Base-by-base conservation (phyloP, 371 early-diverging fungal genomes). In the Blakeslea trispora region DNA sequence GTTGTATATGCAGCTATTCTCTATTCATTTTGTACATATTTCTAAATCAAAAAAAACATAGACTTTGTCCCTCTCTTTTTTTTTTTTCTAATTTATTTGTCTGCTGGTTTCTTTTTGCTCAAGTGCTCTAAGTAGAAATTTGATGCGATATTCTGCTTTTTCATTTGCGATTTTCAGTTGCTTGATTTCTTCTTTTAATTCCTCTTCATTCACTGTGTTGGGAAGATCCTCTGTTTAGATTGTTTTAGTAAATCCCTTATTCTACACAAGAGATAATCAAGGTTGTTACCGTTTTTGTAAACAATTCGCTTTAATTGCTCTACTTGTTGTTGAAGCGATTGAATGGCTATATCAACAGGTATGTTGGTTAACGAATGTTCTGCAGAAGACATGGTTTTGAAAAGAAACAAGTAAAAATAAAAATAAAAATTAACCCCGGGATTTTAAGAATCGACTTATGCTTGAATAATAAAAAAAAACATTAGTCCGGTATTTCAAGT, bases 121-220 rank as follows among this genome's bases (percentile, higher is more conserved):
- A 28, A 75, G 58, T 14, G 75, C 49, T 23, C 69, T 61, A 50
- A 75, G 63, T 17, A 75, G 50, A 32, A 69, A 61, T 32, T 66
- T 50, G 34, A 75, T 75, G 23, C 75, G 69, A 24, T 75, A 75
- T 63, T 75, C 75, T 21, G 72, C 66, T 53, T 71, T 75, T 19
- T 60, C 68, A 37, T 75, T 75, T 10, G 54, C 61, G 5, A 18
- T 63, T 46, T 64, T 61, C 21, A 75, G 41, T 43, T 61, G 45
- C 19, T 61, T 54, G 14, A 69, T 53, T 44, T 61, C 55, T 41
- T 64, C 21, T 23, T 55, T 45, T 51, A 74, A 59, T 21, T 57
- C 63, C 24, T 63, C 49, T 19, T 47, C 59, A 23, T 47, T 35
- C 17, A 35, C 53, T 22, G 21, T 18, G n/a, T 8, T n/a, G 35